Percentiles rank a stretch among this genome's conserved stretches.
These are phyloP conservation scores for Odontarrhena argentea DNA, from an alignment of 345 rosid species.

Conservation along the genomic window DNA sequence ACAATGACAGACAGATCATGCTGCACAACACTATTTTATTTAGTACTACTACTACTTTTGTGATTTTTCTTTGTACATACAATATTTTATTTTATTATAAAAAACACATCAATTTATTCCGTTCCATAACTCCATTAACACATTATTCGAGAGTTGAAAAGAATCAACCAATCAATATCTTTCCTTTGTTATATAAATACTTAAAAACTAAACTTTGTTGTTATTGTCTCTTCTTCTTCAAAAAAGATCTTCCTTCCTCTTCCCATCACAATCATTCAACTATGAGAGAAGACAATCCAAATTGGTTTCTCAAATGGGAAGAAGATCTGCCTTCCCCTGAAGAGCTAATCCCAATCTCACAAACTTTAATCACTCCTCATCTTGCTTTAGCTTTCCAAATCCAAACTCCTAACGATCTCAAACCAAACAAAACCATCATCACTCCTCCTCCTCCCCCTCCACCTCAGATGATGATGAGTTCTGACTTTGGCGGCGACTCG, in stretches of 20 bases:
- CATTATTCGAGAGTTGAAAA: constrained; percentile 30
- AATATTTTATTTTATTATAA: background rate
- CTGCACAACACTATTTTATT: constrained; percentile 19
- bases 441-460: constrained; percentile 35
- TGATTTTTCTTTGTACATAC: background rate
- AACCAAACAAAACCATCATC: background rate
- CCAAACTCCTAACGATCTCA: constrained; percentile 25
- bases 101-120: constrained; percentile 12
- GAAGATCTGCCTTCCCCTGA: constrained; percentile 37
- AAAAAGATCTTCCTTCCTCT: constrained; percentile 30
- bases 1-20: constrained; percentile 35
- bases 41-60: background rate
- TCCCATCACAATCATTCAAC: constrained; percentile 14
- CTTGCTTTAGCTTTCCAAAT: constrained; percentile 88
- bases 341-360: constrained; percentile 71
- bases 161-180: constrained; percentile 38
- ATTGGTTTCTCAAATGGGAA: constrained; percentile 36
- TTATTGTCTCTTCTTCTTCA: constrained; percentile 12
- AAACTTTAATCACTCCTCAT: constrained; percentile 68
- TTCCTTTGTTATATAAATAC: background rate
- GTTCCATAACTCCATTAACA: constrained; percentile 39
- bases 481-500: constrained; percentile 32
- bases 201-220: background rate
- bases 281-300: constrained; percentile 44
- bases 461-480: constrained; percentile 12